A percentile compares a stretch with the other conserved stretches of the same genome.
These are phyloP conservation scores for Apiospora sp. DNA, from an alignment of 2,329 filamentous ascomycete genomes.

Conservation along the genomic window DNA sequence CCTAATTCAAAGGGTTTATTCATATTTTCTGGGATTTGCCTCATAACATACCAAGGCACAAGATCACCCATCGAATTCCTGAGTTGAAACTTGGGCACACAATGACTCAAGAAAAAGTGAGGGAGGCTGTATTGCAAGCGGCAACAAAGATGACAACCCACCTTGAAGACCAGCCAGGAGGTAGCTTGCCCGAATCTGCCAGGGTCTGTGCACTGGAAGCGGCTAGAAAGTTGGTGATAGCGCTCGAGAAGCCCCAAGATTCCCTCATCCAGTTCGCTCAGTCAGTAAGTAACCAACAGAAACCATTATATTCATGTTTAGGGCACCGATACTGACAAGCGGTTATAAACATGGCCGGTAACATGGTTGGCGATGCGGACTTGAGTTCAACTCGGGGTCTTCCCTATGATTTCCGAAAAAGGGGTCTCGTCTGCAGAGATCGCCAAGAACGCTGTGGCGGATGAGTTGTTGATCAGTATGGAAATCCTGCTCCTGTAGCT, in stretches of 20 bases:
- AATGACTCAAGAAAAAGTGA: neutral
- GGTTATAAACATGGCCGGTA: neutral
- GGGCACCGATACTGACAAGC: neutral
- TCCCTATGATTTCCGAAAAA: slow-evolving; percentile 1
- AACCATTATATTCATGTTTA: neutral
- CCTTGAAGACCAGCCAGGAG: neutral
- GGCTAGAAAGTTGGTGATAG: neutral
- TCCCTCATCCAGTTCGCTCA: neutral
- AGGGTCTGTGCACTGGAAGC: neutral
- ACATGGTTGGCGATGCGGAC: slow-evolving; percentile 15
- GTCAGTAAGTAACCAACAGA: neutral
- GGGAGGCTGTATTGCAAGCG: neutral
- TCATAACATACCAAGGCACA: too few species aligned
- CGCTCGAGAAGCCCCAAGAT: slow-evolving; percentile 22
- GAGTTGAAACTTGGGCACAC: neutral
- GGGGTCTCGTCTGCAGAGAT: neutral
- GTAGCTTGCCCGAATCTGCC: neutral
- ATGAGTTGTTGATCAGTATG: slow-evolving; percentile 1
- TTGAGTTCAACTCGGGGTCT: slow-evolving; percentile 9
- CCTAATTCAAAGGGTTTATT: too few species aligned
- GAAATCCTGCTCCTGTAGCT: too few species aligned
- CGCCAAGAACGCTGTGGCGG: neutral
- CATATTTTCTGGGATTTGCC: too few species aligned
- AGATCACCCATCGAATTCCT: too few species aligned
- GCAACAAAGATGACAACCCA: neutral